These are phyloP conservation scores for Solanum dulcamara DNA, from an alignment of 257 asterid genomes.

Conservation along the genomic window DNA sequence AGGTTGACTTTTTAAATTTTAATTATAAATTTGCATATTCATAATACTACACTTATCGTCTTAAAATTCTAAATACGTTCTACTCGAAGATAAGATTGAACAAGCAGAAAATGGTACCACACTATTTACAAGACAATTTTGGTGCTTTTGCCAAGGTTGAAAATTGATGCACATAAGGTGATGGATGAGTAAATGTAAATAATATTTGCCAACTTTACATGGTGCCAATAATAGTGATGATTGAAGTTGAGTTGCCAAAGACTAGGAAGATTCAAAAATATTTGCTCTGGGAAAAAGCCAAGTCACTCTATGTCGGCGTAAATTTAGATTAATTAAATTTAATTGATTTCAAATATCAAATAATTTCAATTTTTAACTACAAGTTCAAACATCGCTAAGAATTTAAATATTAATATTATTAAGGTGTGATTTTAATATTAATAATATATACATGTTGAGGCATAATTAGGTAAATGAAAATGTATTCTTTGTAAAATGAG, in stretches of 20 bases:
- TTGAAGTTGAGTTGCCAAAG: neutral
- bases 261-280: neutral
- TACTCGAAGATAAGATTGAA: neutral
- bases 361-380: neutral
- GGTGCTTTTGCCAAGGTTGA: conserved; percentile 39
- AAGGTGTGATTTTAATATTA: neutral
- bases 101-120: neutral
- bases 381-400: neutral
- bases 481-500: neutral
- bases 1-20: neutral
- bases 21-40: neutral
- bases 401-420: neutral
- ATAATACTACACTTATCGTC: neutral
- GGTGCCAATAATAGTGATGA: conserved; percentile 7
- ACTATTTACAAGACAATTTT: neutral
- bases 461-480: neutral
- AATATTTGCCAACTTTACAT: conserved; percentile 24
- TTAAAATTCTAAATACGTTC: neutral
- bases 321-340: neutral
- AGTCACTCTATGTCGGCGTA: neutral
- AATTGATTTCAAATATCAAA: neutral
- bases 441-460: neutral
- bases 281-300: neutral
- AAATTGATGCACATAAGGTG: conserved; percentile 11
- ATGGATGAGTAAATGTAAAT: conserved; percentile 30